These are phyloP conservation scores for Calophaca sinica DNA, from an alignment of 306 rosid genomes.

Conservation along the genomic window DNA sequence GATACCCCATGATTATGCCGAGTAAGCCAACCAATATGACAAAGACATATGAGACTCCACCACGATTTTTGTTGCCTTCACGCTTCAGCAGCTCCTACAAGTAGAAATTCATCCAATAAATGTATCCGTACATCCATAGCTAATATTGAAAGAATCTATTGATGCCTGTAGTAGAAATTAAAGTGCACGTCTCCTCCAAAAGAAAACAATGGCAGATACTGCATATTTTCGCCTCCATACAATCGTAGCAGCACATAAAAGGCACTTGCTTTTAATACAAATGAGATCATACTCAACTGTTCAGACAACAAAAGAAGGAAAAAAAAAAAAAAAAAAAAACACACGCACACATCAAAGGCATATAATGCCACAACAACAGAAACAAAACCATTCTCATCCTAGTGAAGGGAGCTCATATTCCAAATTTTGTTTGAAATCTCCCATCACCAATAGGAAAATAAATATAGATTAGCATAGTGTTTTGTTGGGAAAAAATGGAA, in stretches of 20 bases:
- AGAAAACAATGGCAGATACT: constrained; percentile 14
- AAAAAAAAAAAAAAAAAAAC: constrained; percentile 3
- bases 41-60: constrained; percentile 70
- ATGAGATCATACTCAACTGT: constrained; percentile 25
- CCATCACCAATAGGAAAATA: constrained; percentile 20
- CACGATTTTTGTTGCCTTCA: constrained; percentile 62
- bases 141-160: constrained; percentile 31
- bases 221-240: background rate
- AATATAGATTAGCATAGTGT: constrained; percentile 22
- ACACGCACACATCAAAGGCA: background rate
- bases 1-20: constrained; percentile 78
- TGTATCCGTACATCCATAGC: constrained; percentile 19
- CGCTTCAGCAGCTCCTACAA: constrained; percentile 88
- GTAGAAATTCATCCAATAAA: constrained; percentile 31
- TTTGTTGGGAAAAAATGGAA: too few relatives aligned
- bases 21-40: constrained; percentile 70
- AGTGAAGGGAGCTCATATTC: background rate
- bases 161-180: constrained; percentile 23
- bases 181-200: background rate
- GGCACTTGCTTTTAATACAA: constrained; percentile 8
- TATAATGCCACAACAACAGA: too few relatives aligned
- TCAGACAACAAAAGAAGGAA: background rate
- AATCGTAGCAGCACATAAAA: background rate
- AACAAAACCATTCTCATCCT: constrained; percentile 13
- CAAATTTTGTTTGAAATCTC: background rate